phyloP scores from a whole-genome alignment of 2,329 filamentous ascomycete genomes.

The Nemania abortiva region DNA sequence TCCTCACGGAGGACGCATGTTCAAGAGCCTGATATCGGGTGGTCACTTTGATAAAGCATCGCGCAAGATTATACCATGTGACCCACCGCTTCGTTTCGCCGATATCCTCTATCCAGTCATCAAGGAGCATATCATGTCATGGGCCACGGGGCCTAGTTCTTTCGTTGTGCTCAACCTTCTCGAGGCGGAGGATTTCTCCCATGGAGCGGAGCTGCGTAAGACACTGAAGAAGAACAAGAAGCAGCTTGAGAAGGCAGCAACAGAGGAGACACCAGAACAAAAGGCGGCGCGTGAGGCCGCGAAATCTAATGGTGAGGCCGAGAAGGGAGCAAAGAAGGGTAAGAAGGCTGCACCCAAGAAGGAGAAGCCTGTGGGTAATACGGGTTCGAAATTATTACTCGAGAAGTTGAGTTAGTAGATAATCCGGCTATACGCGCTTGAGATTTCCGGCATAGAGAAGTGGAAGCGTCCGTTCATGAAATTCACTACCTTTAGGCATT shows the following conservation, averaged over 20 bases:
- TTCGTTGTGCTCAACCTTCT: constrained; percentile 87
- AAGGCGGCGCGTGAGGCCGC: constrained; percentile 64
- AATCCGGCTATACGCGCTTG: background rate
- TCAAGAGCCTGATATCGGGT: constrained; percentile 91
- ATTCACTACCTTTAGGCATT: constrained; percentile 10
- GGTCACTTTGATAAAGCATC: constrained; percentile 83
- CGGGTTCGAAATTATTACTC: constrained; percentile 71
- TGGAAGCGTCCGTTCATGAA: constrained; percentile 14
- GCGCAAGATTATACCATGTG: constrained; percentile 76
- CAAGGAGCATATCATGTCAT: constrained; percentile 77
- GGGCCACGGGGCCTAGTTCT: constrained; percentile 87
- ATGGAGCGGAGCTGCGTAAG: constrained; percentile 74
- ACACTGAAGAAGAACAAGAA: constrained; percentile 80
- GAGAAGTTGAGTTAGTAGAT: constrained; percentile 60
- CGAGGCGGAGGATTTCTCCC: constrained; percentile 78
- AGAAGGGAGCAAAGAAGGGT: constrained; percentile 54
- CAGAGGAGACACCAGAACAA: constrained; percentile 67
- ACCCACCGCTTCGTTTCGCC: constrained; percentile 84
- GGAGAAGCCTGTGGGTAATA: constrained; percentile 66
- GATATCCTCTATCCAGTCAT: constrained; percentile 85
- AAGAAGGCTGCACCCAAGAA: constrained; percentile 57
- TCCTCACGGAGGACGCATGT: constrained; percentile 79
- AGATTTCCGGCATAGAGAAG: constrained; percentile 19
- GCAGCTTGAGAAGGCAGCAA: constrained; percentile 75
- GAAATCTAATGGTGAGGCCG: constrained; percentile 60